Conservation (phyloP, 805 yeast genomes). For the Metschnikowia drakensbergensis region DNA sequence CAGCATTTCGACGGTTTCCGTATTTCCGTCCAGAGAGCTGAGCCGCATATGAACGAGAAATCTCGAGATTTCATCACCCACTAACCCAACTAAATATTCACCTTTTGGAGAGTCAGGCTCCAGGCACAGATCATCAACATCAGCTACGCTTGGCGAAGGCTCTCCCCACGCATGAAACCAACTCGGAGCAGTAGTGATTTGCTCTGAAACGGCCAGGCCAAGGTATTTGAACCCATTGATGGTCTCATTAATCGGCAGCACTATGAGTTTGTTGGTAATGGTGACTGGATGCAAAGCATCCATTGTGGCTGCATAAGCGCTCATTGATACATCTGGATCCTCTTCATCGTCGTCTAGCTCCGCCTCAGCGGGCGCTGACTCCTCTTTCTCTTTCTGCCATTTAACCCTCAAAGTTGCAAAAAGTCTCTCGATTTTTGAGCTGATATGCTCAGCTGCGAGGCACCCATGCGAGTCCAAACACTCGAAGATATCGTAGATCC, state of each 20-base stretch:
- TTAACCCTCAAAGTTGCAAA: constrained; percentile 1
- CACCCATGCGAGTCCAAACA: constrained; percentile 25
- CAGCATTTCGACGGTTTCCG: constrained; percentile 24
- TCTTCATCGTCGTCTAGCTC: constrained; percentile 9
- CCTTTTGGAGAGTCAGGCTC: constrained; percentile 14
- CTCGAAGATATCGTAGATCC: constrained; percentile 32
- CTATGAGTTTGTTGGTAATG: constrained; percentile 33
- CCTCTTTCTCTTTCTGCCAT: constrained; percentile 5
- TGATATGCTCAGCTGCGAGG: constrained; percentile 4
- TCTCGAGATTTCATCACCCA: constrained; percentile 17
- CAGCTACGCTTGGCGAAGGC: background rate
- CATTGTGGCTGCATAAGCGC: background rate
- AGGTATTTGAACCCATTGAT: constrained; percentile 31
- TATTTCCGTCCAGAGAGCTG: background rate
- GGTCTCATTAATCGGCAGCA: constrained; percentile 37
- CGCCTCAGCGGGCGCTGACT: background rate
- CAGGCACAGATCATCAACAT: constrained; percentile 1
- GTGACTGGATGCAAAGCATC: constrained; percentile 28
- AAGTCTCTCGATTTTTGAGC: constrained; percentile 2
- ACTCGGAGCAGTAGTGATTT: constrained; percentile 11
- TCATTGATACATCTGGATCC: background rate
- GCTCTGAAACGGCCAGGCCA: constrained; percentile 18
- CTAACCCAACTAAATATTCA: constrained; percentile 25
- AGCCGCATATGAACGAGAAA: constrained; percentile 27
- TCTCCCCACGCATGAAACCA: constrained; percentile 7